Evolutionary conservation across 495 filamentous ascomycete genomes (phyloP).

Genomic region (Jackrogersella multiformis): DNA sequence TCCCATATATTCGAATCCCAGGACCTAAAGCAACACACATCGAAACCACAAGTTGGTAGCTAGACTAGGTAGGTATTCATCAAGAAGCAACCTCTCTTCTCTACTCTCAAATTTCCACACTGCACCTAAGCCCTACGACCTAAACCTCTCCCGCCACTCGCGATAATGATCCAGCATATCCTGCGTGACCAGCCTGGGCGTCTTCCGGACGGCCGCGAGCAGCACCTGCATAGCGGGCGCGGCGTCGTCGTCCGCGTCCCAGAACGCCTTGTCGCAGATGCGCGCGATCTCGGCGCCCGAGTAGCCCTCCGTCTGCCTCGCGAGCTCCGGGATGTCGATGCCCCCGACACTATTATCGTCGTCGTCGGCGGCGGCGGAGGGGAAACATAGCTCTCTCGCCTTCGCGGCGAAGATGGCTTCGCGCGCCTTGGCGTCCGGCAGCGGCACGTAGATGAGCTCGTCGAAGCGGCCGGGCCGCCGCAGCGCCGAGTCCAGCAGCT

Average conservation of each 20-base stretch:
- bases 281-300: slow-evolving; percentile 89
- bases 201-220: slow-evolving; percentile 66
- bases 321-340: slow-evolving; percentile 72
- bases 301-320: slow-evolving; percentile 78
- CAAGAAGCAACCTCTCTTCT: no score
- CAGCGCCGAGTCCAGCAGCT: slow-evolving; percentile 85
- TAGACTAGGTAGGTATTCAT: no score
- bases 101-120: no score
- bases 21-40: no score
- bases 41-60: no score
- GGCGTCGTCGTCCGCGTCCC: slow-evolving; percentile 45
- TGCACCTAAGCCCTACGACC: slow-evolving; percentile 13
- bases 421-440: slow-evolving; percentile 79
- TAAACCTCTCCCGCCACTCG: slow-evolving; percentile 64
- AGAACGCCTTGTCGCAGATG: slow-evolving; percentile 70
- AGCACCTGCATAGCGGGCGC: slow-evolving; percentile 68
- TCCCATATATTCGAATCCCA: no score
- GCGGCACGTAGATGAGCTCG: slow-evolving; percentile 87
- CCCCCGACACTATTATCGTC: no score
- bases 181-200: slow-evolving; percentile 73
- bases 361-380: no score
- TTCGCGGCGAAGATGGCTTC: slow-evolving; percentile 75
- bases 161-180: slow-evolving; percentile 73
- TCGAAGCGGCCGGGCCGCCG: slow-evolving; percentile 90
- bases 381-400: slow-evolving; percentile 42